Percentiles rank a stretch among this genome's conserved stretches.
These are phyloP conservation scores for Cronartium ribicola DNA, from an alignment of 1,284 basidiomycete species.

Conservation along the genomic window DNA sequence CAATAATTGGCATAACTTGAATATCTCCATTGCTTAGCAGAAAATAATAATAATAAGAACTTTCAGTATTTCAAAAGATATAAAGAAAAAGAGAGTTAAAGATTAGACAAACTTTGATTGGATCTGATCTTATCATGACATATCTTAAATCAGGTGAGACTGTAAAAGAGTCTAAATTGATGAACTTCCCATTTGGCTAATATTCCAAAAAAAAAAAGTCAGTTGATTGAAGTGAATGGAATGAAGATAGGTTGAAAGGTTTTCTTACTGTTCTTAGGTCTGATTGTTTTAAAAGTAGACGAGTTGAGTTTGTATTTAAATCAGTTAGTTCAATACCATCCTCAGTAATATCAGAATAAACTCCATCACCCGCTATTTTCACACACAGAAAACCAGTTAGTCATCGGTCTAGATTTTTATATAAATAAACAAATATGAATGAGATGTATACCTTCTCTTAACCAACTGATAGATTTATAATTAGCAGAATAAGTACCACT, in stretches of 20 bases:
- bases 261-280: conserved; percentile 64
- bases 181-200: conserved; percentile 60
- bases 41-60: not conserved
- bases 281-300: conserved; percentile 58
- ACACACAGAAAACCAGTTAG: conserved; percentile 14
- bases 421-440: not conserved
- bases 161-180: conserved; percentile 65
- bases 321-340: conserved; percentile 67
- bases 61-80: not conserved
- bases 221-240: no score
- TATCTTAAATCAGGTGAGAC: conserved; percentile 82
- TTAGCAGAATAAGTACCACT: conserved; percentile 72
- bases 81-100: conserved; percentile 14
- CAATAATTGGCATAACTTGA: conserved; percentile 85
- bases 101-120: conserved; percentile 44
- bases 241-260: no score
- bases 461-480: conserved; percentile 64
- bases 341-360: conserved; percentile 64
- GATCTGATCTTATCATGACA: conserved; percentile 70
- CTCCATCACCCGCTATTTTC: conserved; percentile 76
- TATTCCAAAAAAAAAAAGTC: conserved; percentile 43
- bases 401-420: conserved; percentile 1
- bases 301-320: conserved; percentile 69
- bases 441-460: conserved; percentile 68
- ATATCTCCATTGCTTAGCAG: conserved; percentile 76